Conservation (phyloP, 164 flowering plant species). For the Annona cherimola region DNA sequence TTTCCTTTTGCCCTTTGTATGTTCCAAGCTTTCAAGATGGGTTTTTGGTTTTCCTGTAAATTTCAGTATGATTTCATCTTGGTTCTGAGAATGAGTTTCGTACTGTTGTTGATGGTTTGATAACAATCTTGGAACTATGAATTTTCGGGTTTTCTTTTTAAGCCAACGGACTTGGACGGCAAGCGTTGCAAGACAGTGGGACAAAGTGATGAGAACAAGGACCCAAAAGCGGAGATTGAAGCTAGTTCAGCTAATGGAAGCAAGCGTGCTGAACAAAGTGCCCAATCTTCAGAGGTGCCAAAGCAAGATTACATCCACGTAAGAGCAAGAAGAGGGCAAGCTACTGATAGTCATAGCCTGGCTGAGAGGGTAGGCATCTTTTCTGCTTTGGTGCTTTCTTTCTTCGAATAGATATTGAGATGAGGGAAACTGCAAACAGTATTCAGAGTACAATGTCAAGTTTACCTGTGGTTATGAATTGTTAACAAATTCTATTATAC, state of each 20-base stretch:
- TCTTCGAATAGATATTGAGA: neutral
- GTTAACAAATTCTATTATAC: too few species aligned
- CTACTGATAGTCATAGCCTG: constrained; percentile 97
- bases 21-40: neutral
- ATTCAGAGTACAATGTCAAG: neutral
- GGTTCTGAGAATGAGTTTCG: neutral
- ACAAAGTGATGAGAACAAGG: constrained; percentile 40
- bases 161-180: constrained; percentile 39
- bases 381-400: neutral
- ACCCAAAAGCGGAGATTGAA: constrained; percentile 53
- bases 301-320: constrained; percentile 88
- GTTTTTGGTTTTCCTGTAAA: too few species aligned
- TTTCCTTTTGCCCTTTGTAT: neutral
- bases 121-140: neutral
- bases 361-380: constrained; percentile 77
- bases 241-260: constrained; percentile 40
- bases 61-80: neutral
- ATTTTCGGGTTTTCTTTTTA: neutral
- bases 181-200: constrained; percentile 47
- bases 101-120: neutral
- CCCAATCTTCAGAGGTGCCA: constrained; percentile 53
- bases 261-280: constrained; percentile 39
- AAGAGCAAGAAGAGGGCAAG: constrained; percentile 98
- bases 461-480: too few species aligned
- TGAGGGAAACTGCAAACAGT: neutral